Evolutionary conservation across 768 basidiomycete genomes (phyloP).

Genomic region (Naganishia kalamii): DNA sequence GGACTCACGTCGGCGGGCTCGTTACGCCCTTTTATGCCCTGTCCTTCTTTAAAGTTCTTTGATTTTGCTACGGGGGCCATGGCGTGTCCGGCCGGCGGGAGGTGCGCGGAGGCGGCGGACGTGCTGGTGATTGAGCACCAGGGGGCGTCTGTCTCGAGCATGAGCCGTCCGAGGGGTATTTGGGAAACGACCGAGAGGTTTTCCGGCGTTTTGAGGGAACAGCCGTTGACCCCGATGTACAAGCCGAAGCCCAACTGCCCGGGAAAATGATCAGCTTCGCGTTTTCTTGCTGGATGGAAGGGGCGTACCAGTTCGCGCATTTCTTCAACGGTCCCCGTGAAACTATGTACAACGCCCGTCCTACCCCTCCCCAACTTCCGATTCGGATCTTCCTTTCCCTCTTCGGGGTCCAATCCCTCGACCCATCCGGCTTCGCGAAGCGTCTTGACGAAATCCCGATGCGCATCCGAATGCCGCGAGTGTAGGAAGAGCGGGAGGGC

Average conservation of each 20-base stretch:
- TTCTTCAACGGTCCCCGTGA: conserved; percentile 64
- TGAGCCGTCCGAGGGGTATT: conserved; percentile 58
- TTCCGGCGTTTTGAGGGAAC: conserved; percentile 65
- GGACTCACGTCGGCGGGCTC: conserved; percentile 54
- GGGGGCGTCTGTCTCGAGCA: conserved; percentile 61
- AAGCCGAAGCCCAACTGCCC: conserved; percentile 66
- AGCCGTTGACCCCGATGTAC: conserved; percentile 67
- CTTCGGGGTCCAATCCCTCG: conserved; percentile 50
- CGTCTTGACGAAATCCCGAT: conserved; percentile 61
- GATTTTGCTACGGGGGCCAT: conserved; percentile 26
- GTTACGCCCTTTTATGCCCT: conserved; percentile 67
- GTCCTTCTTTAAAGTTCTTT: conserved; percentile 57
- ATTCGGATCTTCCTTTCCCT: conserved; percentile 31
- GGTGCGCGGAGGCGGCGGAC: conserved; percentile 34
- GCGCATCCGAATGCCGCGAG: conserved; percentile 60
- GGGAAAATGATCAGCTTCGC: neutral
- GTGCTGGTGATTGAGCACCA: conserved; percentile 42
- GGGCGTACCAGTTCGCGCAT: conserved; percentile 58
- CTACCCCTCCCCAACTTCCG: conserved; percentile 46
- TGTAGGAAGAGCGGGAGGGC: conserved; percentile 74
- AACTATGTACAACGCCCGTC: conserved; percentile 73
- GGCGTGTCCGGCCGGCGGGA: conserved; percentile 29
- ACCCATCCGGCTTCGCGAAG: conserved; percentile 63
- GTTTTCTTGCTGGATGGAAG: neutral
- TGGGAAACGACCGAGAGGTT: conserved; percentile 56